Evolutionary conservation across 2,329 filamentous ascomycete species (phyloP).

Genomic region (Paracoccidioides lutzii): DNA sequence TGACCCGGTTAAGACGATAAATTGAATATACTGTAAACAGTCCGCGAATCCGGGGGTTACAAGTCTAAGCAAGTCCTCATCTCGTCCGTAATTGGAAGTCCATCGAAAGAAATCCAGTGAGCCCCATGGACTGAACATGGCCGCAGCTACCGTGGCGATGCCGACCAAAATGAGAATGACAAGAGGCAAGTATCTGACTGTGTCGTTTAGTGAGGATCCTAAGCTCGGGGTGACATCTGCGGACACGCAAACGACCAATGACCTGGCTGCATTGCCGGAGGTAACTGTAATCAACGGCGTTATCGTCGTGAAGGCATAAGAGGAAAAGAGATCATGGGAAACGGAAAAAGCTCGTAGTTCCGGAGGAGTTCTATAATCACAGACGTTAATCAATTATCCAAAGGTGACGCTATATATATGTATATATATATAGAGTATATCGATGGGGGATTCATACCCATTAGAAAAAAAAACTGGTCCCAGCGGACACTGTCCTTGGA

Average conservation of each 20-base stretch:
- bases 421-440: not conserved
- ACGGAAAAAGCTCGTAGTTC: conserved; percentile 60
- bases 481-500: conserved; percentile 58
- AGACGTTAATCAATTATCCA: not conserved
- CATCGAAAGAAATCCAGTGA: conserved; percentile 81
- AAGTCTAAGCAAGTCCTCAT: conserved; percentile 77
- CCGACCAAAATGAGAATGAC: conserved; percentile 67
- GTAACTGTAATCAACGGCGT: conserved; percentile 59
- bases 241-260: conserved; percentile 64
- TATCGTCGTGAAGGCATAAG: conserved; percentile 77
- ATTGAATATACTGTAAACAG: conserved; percentile 94
- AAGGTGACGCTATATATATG: not conserved
- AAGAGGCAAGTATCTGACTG: conserved; percentile 64
- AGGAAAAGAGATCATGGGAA: conserved; percentile 60
- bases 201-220: conserved; percentile 52
- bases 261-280: conserved; percentile 54
- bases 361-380: conserved; percentile 26
- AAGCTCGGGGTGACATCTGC: conserved; percentile 75
- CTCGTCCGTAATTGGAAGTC: conserved; percentile 95
- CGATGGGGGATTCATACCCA: conserved; percentile 24
- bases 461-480: conserved; percentile 56
- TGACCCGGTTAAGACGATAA: conserved; percentile 74
- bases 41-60: conserved; percentile 95
- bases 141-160: conserved; percentile 69
- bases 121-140: conserved; percentile 87